Conservation (phyloP, 2,329 filamentous ascomycete species). For the Penicillium sumatraense region DNA sequence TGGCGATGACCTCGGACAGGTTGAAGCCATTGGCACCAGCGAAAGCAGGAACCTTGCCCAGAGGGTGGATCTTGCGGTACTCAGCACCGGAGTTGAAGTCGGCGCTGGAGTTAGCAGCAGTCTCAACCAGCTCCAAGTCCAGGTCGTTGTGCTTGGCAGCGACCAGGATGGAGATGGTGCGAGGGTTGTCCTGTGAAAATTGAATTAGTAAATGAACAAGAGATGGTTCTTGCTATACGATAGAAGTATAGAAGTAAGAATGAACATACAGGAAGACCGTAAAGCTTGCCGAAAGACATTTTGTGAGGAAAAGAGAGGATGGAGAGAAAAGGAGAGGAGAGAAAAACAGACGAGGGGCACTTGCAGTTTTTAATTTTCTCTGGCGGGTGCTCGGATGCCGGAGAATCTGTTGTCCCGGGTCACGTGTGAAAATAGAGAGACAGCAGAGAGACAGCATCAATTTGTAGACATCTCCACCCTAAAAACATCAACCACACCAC, state of each 20-base stretch:
- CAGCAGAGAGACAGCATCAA: no score
- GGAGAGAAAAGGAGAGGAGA: constrained; percentile 14
- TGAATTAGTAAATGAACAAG: not conserved
- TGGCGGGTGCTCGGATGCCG: no score
- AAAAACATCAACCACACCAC: no score
- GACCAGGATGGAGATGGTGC: constrained; percentile 84
- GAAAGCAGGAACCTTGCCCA: constrained; percentile 92
- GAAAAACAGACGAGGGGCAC: constrained; percentile 23
- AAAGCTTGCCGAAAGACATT: constrained; percentile 98
- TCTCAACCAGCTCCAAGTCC: constrained; percentile 83
- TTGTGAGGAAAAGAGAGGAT: constrained; percentile 47
- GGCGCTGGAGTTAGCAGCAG: constrained; percentile 55
- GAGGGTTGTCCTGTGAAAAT: constrained; percentile 76
- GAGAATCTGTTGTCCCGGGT: constrained; percentile 23
- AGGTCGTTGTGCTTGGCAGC: constrained; percentile 98
- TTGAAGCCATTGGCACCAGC: constrained; percentile 88
- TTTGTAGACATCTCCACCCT: no score
- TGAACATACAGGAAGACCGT: constrained; percentile 74
- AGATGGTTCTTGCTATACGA: no score
- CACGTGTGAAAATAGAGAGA: constrained; percentile 34
- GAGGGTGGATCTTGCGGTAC: constrained; percentile 83
- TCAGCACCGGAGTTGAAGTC: constrained; percentile 69
- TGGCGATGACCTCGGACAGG: constrained; percentile 88
- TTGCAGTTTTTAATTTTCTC: not conserved
- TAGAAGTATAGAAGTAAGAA: not conserved